These are phyloP conservation scores for Sphagnum contortum DNA, from an alignment of 225 moss, liverwort and hornwort genomes.

Conservation along the genomic window DNA sequence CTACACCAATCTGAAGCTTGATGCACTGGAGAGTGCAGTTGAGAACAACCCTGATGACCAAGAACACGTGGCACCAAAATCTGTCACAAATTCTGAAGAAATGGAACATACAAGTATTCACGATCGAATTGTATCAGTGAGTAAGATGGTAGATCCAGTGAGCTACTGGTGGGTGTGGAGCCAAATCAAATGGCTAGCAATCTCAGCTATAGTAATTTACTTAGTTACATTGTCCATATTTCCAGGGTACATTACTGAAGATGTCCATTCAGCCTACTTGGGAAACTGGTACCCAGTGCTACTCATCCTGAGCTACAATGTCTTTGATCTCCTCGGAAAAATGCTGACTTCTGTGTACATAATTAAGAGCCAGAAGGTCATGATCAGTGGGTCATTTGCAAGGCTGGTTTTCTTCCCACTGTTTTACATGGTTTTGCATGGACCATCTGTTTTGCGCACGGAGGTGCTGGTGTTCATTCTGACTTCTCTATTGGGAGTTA, in stretches of 20 bases:
- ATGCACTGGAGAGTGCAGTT: slow-evolving; percentile 15
- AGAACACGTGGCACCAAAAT: slow-evolving; percentile 29
- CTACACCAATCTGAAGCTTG: slow-evolving; percentile 50
- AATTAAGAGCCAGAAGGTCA: slow-evolving; percentile 24
- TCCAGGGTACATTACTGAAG: slow-evolving; percentile 75
- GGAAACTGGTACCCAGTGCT: slow-evolving; percentile 81
- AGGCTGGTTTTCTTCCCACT: slow-evolving; percentile 68
- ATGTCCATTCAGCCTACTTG: slow-evolving; percentile 56
- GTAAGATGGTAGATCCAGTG: slow-evolving; percentile 31
- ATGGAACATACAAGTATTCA: slow-evolving; percentile 25
- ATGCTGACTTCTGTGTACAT: slow-evolving; percentile 36
- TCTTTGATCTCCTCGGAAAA: slow-evolving; percentile 68
- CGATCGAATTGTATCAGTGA: not conserved
- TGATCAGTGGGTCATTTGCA: slow-evolving; percentile 36
- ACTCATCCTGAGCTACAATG: slow-evolving; percentile 49
- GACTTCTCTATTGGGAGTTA: slow-evolving; percentile 56
- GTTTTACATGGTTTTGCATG: slow-evolving; percentile 51
- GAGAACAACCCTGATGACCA: slow-evolving; percentile 5
- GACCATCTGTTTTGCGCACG: slow-evolving; percentile 51
- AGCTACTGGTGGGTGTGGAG: slow-evolving; percentile 35
- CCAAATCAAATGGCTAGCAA: slow-evolving; percentile 60
- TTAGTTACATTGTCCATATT: slow-evolving; percentile 68
- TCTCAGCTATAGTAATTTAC: slow-evolving; percentile 34
- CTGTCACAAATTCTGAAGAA: slow-evolving; percentile 18
- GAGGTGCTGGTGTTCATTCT: slow-evolving; percentile 62